Conservation (phyloP, 2,329 filamentous ascomycete genomes). For the Xylariomycetidae sp. region DNA sequence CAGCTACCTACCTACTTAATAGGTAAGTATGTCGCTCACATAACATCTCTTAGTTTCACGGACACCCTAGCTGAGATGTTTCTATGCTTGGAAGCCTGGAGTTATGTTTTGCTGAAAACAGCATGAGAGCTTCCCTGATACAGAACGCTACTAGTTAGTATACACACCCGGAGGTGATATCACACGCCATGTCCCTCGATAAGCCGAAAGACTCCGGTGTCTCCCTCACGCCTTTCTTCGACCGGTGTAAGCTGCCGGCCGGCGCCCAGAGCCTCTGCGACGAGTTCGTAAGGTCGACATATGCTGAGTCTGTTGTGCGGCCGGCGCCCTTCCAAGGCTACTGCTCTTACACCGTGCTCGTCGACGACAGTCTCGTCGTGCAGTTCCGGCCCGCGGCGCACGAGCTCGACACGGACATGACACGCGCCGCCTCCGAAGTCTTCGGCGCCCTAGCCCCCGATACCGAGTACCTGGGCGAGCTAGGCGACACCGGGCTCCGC, state of each 20-base stretch:
- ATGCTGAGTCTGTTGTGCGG: conserved; percentile 26
- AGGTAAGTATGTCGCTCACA: too few species aligned
- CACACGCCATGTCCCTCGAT: too few species aligned
- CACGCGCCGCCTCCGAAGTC: conserved; percentile 31
- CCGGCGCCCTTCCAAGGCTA: conserved; percentile 41
- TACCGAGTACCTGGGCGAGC: conserved; percentile 32
- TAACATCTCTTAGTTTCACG: too few species aligned
- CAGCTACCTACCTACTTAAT: too few species aligned
- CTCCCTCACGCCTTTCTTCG: conserved; percentile 22
- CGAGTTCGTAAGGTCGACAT: conserved; percentile 27
- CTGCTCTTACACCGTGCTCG: conserved; percentile 46
- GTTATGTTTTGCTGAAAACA: too few species aligned
- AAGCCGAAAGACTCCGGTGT: conserved; percentile 21
- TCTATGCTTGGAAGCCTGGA: too few species aligned
- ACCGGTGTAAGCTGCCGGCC: conserved; percentile 21
- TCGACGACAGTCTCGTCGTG: conserved; percentile 34
- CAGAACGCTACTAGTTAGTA: too few species aligned
- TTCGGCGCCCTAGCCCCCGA: conserved; percentile 39
- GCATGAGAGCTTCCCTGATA: too few species aligned
- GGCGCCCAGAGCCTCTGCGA: conserved; percentile 26
- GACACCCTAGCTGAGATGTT: too few species aligned
- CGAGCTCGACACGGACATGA: conserved; percentile 34
- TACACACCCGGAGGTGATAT: too few species aligned
- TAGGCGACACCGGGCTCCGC: conserved; percentile 26
- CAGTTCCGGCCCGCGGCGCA: conserved; percentile 45